Base-by-base conservation (phyloP, 2,329 filamentous ascomycete genomes). In the Ophiostoma triangulosporum region DNA sequence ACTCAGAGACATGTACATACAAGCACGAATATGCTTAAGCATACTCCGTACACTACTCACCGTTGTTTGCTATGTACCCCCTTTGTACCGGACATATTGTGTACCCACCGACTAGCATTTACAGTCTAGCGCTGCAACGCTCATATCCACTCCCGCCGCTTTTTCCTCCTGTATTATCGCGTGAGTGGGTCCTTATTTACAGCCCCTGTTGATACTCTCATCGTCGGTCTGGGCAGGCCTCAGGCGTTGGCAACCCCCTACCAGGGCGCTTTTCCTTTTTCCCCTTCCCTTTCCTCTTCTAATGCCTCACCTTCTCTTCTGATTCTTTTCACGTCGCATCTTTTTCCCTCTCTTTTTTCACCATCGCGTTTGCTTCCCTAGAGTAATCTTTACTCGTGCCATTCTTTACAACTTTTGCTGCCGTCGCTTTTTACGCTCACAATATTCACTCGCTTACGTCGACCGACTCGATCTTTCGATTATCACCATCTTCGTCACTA, bases 101-200 rank as follows among this genome's bases (percentile, higher is more conserved):
- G 8, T 15, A 12, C 43, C 43, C 26, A n/a, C 26, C 8, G 12
- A 6, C 3, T 31, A 7, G 29, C 29, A n/a, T 8, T 35, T 14
- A 5, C 1, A 8, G 26, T n/a, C 26, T 46, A 46, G 43, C 26
- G 24, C 15, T 11, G 8, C 6, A 8, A 17, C 43, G 43, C 43
- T n/a, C 43, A 14, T 17, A 22, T 43, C 38, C 38, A 43, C 20
- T 43, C 38, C 3, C 20, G 38, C 17, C 38, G 22, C 38, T 43
- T 29, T 29, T 17, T 7, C 38, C 43, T 46, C 26, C n/a, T 36
- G n/a, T 48, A 29, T 55, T 55, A 45, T 55, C 50, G 50, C 53
- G 53, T 35, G 45, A 40, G 53, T 55, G 53, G 53, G 45, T 50
- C 54, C 32, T 50, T 52, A 50, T 53, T 56, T 24, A 6, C 31